A percentile compares a stretch with the other conserved stretches of the same genome.
These are phyloP conservation scores for Gaeumannomyces tritici DNA, from an alignment of 2,329 filamentous ascomycete species.

Conservation along the genomic window DNA sequence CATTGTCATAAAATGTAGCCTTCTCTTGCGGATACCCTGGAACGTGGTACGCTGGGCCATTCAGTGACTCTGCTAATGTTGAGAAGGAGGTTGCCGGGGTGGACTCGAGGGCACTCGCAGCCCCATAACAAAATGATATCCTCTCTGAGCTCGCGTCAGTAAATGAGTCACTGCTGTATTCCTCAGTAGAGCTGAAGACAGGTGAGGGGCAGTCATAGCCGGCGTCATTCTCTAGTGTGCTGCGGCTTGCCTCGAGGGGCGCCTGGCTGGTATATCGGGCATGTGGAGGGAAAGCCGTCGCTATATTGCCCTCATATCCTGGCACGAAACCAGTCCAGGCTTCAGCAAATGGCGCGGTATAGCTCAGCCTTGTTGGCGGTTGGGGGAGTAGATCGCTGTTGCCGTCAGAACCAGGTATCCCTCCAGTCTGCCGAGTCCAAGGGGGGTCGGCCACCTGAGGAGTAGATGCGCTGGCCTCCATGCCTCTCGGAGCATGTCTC, in stretches of 20 bases:
- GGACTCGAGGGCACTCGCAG: neutral
- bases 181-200: neutral
- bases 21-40: neutral
- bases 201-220: no score
- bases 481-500: neutral
- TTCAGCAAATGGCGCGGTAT: neutral
- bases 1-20: neutral
- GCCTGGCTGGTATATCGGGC: neutral
- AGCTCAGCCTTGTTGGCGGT: no score
- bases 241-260: no score
- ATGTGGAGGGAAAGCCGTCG: neutral
- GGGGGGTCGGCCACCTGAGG: neutral
- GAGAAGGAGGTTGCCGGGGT: neutral
- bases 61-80: neutral
- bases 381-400: neutral
- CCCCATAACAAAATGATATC: neutral
- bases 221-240: neutral
- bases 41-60: neutral
- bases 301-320: no score
- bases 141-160: neutral
- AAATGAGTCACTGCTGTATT: neutral
- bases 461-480: neutral
- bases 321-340: neutral
- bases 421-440: neutral
- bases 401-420: neutral